Conservation (phyloP, 345 rosid species). For the Citrus cavaleriei region DNA sequence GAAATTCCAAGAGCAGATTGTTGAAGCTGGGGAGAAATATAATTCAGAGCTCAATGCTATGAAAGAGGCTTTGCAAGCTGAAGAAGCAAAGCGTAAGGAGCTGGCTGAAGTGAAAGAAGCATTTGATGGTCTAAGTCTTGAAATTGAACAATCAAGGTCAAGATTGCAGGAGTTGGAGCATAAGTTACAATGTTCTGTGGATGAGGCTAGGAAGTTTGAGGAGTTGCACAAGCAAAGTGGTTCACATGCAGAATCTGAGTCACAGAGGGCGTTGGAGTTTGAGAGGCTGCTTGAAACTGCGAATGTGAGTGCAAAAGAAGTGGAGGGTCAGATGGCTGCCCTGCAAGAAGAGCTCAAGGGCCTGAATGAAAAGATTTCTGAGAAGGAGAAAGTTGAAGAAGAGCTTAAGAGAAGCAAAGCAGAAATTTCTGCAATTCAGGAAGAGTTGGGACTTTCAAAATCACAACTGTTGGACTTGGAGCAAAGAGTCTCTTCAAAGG, state of each 20-base stretch:
- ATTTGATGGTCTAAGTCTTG: constrained; percentile 57
- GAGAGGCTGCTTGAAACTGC: constrained; percentile 67
- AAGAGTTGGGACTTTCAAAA: constrained; percentile 60
- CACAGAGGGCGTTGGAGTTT: constrained; percentile 68
- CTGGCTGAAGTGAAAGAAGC: constrained; percentile 70
- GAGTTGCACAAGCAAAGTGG: constrained; percentile 77
- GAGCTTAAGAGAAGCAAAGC: constrained; percentile 56
- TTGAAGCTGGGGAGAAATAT: constrained; percentile 64
- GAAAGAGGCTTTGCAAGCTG: constrained; percentile 65
- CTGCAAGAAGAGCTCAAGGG: constrained; percentile 71
- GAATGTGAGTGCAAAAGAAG: constrained; percentile 47
- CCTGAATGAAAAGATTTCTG: constrained; percentile 57
- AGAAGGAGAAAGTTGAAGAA: constrained; percentile 63
- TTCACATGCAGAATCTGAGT: constrained; percentile 73
- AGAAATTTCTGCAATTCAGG: constrained; percentile 62
- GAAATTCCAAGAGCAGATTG: constrained; percentile 62
- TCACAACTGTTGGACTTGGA: constrained; percentile 54
- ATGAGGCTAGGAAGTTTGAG: constrained; percentile 71
- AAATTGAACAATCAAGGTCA: constrained; percentile 63
- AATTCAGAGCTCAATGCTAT: constrained; percentile 48
- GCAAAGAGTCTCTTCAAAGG: constrained; percentile 60
- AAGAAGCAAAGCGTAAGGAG: constrained; percentile 72
- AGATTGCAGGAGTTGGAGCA: constrained; percentile 61
- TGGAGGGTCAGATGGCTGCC: constrained; percentile 58
- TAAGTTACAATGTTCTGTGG: constrained; percentile 51